These are phyloP conservation scores for Rhinocladiella similis DNA, from an alignment of 2,329 filamentous ascomycete species.

Conservation along the genomic window DNA sequence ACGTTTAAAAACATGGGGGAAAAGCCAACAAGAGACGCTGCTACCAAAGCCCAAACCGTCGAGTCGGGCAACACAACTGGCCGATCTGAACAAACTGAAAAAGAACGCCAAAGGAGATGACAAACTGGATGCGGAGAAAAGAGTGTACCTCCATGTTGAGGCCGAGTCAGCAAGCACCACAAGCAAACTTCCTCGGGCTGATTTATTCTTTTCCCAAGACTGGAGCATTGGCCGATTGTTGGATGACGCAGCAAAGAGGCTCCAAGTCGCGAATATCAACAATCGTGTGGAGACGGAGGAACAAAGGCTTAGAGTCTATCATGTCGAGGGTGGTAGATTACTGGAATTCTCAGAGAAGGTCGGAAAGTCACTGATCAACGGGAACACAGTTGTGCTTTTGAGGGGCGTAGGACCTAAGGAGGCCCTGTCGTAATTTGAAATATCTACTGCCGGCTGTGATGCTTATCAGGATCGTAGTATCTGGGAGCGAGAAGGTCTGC, in stretches of 20 bases:
- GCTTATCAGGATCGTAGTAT: not conserved
- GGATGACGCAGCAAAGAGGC: slow-evolving; percentile 44
- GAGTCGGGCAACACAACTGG: slow-evolving; percentile 62
- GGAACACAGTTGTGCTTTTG: slow-evolving; percentile 86
- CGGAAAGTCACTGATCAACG: slow-evolving; percentile 69
- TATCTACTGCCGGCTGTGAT: not conserved
- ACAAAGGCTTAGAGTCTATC: slow-evolving; percentile 81
- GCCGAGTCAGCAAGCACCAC: slow-evolving; percentile 76
- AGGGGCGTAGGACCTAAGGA: slow-evolving; percentile 77
- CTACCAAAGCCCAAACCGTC: slow-evolving; percentile 65
- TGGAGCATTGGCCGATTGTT: slow-evolving; percentile 79
- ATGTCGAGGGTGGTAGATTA: slow-evolving; percentile 84
- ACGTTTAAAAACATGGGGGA: slow-evolving; percentile 76
- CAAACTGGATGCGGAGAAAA: slow-evolving; percentile 75
- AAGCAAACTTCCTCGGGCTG: slow-evolving; percentile 77
- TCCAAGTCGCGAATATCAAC: slow-evolving; percentile 48
- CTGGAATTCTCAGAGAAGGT: slow-evolving; percentile 88
- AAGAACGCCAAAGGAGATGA: slow-evolving; percentile 86
- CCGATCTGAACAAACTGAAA: slow-evolving; percentile 77
- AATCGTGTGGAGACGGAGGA: slow-evolving; percentile 52
- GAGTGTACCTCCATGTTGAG: slow-evolving; percentile 89
- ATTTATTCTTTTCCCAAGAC: slow-evolving; percentile 77
- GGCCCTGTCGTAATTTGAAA: not conserved
- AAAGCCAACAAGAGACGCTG: slow-evolving; percentile 68
- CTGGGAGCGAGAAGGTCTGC: not conserved